phyloP scores from a whole-genome alignment of 1,284 basidiomycete species.

The Exobasidium cylindrosporum region DNA sequence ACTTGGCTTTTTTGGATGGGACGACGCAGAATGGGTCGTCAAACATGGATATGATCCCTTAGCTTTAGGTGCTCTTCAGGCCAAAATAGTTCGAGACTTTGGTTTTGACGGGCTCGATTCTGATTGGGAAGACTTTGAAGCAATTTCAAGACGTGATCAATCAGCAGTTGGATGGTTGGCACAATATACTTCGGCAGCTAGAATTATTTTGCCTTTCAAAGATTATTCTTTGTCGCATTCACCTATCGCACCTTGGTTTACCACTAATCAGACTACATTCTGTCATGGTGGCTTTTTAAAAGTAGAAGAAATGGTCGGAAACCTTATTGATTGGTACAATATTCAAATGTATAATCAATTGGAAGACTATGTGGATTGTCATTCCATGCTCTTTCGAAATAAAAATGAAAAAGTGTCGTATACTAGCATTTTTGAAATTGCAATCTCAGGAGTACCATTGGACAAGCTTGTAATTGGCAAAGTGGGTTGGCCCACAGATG shows the following conservation, averaged over 20 bases:
- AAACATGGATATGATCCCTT: neutral
- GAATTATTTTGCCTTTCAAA: neutral
- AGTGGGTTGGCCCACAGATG: neutral
- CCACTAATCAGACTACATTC: neutral
- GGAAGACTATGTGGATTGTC: neutral
- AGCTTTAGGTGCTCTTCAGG: neutral
- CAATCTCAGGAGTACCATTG: neutral
- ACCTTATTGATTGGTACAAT: constrained; percentile 5
- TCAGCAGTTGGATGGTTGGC: neutral
- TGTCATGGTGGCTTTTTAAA: neutral
- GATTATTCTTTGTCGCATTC: neutral
- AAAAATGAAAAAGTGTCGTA: neutral
- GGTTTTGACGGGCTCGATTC: neutral
- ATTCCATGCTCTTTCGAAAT: neutral
- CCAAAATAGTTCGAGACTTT: neutral
- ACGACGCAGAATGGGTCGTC: neutral
- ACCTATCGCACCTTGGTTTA: constrained; percentile 3
- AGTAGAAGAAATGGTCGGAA: neutral
- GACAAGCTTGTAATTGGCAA: constrained; percentile 4
- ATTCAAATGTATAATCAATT: constrained; percentile 4
- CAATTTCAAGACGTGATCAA: neutral
- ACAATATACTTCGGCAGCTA: neutral
- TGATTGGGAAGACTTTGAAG: neutral
- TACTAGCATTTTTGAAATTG: neutral
- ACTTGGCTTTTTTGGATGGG: neutral